Conservation (phyloP, 805 yeast species). For the Kodamaea leandrae region DNA sequence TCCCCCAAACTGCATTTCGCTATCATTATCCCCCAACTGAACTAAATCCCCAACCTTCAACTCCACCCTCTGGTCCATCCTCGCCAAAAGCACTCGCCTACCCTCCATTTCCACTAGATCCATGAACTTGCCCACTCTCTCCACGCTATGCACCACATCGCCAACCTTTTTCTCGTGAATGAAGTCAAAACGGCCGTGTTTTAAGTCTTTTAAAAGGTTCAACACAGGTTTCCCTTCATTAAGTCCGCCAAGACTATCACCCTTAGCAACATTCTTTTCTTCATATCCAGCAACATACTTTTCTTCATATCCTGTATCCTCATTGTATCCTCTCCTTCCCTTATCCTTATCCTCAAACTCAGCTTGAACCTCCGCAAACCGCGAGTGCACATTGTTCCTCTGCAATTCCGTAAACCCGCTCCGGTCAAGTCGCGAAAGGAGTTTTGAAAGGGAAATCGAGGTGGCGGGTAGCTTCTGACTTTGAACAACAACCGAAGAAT, state of each 20-base stretch:
- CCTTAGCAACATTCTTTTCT: too few relatives aligned
- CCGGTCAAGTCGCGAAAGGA: background rate
- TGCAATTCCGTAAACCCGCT: background rate
- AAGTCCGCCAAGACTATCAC: too few relatives aligned
- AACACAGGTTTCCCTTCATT: too few relatives aligned
- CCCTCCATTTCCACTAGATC: slow-evolving; percentile 7
- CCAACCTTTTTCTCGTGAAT: background rate
- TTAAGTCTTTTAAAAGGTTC: background rate
- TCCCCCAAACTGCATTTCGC: slow-evolving; percentile 1
- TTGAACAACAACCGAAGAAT: too few relatives aligned
- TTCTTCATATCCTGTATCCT: too few relatives aligned
- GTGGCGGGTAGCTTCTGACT: too few relatives aligned
- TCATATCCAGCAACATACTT: too few relatives aligned
- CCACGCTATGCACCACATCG: background rate
- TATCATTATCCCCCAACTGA: slow-evolving; percentile 5
- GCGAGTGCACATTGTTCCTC: background rate
- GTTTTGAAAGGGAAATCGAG: background rate
- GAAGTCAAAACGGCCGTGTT: background rate
- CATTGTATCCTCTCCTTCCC: too few relatives aligned
- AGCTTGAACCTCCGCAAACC: slow-evolving; percentile 6
- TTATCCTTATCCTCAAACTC: slow-evolving; percentile 3
- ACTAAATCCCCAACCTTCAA: slow-evolving; percentile 7
- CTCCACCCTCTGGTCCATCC: slow-evolving; percentile 9
- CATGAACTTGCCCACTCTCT: slow-evolving; percentile 11
- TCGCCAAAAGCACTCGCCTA: slow-evolving; percentile 4